Evolutionary conservation across 2,329 filamentous ascomycete genomes (phyloP).

Genomic region (Cytospora paraplurivora): DNA sequence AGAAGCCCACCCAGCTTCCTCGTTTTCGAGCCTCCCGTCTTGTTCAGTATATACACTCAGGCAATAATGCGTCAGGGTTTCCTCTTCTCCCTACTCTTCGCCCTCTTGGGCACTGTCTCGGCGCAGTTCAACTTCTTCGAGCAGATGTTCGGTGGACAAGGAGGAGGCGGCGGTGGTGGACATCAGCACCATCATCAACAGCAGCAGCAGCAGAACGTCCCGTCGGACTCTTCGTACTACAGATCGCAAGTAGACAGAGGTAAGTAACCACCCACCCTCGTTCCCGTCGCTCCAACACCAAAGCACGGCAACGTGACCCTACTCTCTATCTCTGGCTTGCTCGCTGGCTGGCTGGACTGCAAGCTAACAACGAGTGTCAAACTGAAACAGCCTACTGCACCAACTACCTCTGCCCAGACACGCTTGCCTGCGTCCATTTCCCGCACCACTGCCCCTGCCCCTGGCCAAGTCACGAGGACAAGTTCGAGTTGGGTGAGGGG

Average conservation of each 20-base stretch:
- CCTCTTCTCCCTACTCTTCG: slow-evolving; percentile 50
- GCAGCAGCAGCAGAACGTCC: slow-evolving; percentile 73
- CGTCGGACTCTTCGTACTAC: slow-evolving; percentile 83
- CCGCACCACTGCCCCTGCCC: slow-evolving; percentile 96
- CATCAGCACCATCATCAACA: slow-evolving; percentile 51
- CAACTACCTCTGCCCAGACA: slow-evolving; percentile 93
- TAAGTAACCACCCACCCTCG: slow-evolving; percentile 41
- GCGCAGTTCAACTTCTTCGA: slow-evolving; percentile 98
- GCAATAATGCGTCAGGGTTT: slow-evolving; percentile 38
- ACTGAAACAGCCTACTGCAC: slow-evolving; percentile 70
- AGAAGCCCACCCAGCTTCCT: neutral
- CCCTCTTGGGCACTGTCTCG: slow-evolving; percentile 62
- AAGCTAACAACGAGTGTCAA: slow-evolving; percentile 8
- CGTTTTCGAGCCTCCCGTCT: neutral
- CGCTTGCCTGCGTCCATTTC: slow-evolving; percentile 91
- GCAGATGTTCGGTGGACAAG: slow-evolving; percentile 82
- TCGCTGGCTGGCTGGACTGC: neutral
- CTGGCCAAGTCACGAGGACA: slow-evolving; percentile 75
- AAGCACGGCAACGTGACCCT: neutral
- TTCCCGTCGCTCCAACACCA: neutral
- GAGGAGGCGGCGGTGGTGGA: slow-evolving; percentile 37
- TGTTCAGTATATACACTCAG: slow-evolving; percentile 24
- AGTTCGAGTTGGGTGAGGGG: slow-evolving; percentile 73
- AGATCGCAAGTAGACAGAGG: slow-evolving; percentile 68
- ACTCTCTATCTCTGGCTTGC: neutral